Evolutionary conservation across 1,284 basidiomycete species (phyloP).

Genomic region (Agroathelia rolfsii): DNA sequence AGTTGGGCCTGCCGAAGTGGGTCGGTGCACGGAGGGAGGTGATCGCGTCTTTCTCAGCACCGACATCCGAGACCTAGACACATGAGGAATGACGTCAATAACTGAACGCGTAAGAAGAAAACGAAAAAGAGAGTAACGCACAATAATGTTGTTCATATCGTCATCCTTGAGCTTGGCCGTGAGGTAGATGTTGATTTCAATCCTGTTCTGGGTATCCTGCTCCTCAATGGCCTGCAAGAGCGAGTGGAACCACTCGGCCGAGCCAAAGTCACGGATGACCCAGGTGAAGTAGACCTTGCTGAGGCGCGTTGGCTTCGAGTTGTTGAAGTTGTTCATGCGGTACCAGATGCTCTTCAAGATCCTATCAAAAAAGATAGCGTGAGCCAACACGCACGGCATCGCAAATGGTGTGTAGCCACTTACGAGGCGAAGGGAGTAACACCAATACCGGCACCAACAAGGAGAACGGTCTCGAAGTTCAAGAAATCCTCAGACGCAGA

Average conservation of each 20-base stretch:
- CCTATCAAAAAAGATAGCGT: constrained; percentile 23
- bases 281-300: constrained; percentile 83
- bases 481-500: constrained; percentile 79
- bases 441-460: constrained; percentile 86
- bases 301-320: constrained; percentile 61
- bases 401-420: constrained; percentile 21
- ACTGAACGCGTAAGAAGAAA: not conserved
- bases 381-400: constrained; percentile 5
- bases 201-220: constrained; percentile 72
- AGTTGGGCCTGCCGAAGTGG: constrained; percentile 91
- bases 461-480: constrained; percentile 76
- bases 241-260: constrained; percentile 90
- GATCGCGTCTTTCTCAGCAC: constrained; percentile 81
- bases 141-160: constrained; percentile 83
- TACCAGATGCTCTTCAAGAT: constrained; percentile 94
- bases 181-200: constrained; percentile 88
- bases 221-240: constrained; percentile 85
- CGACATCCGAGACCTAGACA: constrained; percentile 73
- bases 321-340: constrained; percentile 76
- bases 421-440: constrained; percentile 88
- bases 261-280: constrained; percentile 83
- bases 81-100: constrained; percentile 7
- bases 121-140: constrained; percentile 21
- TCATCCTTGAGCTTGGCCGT: constrained; percentile 83
- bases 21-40: constrained; percentile 79